phyloP scores from a whole-genome alignment of 192 early-diverging fungal species.

The Backusella tuberculispora region DNA sequence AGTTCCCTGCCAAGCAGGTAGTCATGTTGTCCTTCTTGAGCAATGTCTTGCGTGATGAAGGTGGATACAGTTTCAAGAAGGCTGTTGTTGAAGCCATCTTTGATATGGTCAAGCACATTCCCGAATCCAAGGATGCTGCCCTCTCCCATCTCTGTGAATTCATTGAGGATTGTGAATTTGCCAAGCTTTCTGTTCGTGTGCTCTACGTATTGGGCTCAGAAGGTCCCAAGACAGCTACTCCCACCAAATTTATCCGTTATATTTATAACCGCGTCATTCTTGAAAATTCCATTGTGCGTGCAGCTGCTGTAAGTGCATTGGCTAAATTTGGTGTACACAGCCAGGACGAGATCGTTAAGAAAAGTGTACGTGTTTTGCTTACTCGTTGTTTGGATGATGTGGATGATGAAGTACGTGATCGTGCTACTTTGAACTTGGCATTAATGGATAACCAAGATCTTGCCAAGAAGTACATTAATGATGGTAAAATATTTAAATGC shows the following conservation, averaged over 20 bases:
- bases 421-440: conserved; percentile 87
- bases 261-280: conserved; percentile 99
- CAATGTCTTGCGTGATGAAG: conserved; percentile 93
- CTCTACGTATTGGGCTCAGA: conserved; percentile 93
- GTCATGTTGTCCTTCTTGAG: conserved; percentile 93
- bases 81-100: conserved; percentile 97
- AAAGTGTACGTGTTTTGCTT: conserved; percentile 84
- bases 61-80: conserved; percentile 95
- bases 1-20: conserved; percentile 96
- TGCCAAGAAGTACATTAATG: conserved; percentile 58
- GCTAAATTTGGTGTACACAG: conserved; percentile 92
- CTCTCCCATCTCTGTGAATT: conserved; percentile 97
- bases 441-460: conserved; percentile 69
- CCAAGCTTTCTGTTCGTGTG: conserved; percentile 95
- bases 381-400: conserved; percentile 89
- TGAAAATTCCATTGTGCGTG: conserved; percentile 94
- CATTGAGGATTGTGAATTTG: conserved; percentile 99
- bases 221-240: conserved; percentile 86
- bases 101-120: conserved; percentile 92
- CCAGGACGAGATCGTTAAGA: conserved; percentile 67
- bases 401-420: conserved; percentile 98
- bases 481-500: conserved; percentile 61
- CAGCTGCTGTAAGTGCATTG: conserved; percentile 94
- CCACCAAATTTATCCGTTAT: conserved; percentile 96
- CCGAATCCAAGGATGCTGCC: conserved; percentile 93